A percentile compares a stretch with the other conserved stretches of the same genome.
Conservation (phyloP, 2,329 filamentous ascomycete genomes). For the Diaporthe ampelina region DNA sequence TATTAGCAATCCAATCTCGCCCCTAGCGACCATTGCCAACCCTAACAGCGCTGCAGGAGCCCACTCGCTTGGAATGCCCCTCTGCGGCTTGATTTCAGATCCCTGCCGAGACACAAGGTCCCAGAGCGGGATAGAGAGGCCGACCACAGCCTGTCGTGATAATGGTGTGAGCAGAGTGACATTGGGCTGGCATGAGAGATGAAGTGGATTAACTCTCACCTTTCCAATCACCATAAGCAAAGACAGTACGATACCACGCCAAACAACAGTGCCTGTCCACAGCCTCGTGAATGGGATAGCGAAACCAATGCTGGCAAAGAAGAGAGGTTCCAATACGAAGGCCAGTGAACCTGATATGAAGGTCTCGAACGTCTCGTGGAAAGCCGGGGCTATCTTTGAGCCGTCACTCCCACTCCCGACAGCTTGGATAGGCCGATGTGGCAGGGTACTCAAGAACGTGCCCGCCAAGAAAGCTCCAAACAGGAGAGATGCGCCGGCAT, state of each 20-base stretch:
- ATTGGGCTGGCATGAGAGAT: neutral
- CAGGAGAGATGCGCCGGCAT: slow-evolving; percentile 54
- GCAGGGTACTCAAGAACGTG: slow-evolving; percentile 53
- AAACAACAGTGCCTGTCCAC: slow-evolving; percentile 65
- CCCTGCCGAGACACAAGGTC: slow-evolving; percentile 59
- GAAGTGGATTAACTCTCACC: neutral
- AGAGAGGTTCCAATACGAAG: slow-evolving; percentile 67
- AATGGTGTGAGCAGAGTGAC: neutral
- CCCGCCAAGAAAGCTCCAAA: slow-evolving; percentile 58
- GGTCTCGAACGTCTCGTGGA: slow-evolving; percentile 54
- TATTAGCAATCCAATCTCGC: slow-evolving; percentile 74
- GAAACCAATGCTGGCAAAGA: slow-evolving; percentile 72
- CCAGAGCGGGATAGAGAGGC: slow-evolving; percentile 42
- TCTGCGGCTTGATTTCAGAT: neutral
- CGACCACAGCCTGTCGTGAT: slow-evolving; percentile 41
- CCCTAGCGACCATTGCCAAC: slow-evolving; percentile 70
- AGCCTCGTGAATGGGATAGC: slow-evolving; percentile 71
- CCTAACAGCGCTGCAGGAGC: slow-evolving; percentile 66
- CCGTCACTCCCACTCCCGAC: slow-evolving; percentile 52
- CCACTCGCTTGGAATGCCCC: neutral
- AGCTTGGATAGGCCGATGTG: slow-evolving; percentile 53
- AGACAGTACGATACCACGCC: slow-evolving; percentile 70
- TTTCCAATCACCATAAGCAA: slow-evolving; percentile 67
- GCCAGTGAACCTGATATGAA: slow-evolving; percentile 54
- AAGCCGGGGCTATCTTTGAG: slow-evolving; percentile 52